A percentile compares a stretch with the other conserved stretches of the same genome.
These are phyloP conservation scores for Bonnemaisonia californica DNA, from an alignment of 31 red algal genomes.

Conservation along the genomic window DNA sequence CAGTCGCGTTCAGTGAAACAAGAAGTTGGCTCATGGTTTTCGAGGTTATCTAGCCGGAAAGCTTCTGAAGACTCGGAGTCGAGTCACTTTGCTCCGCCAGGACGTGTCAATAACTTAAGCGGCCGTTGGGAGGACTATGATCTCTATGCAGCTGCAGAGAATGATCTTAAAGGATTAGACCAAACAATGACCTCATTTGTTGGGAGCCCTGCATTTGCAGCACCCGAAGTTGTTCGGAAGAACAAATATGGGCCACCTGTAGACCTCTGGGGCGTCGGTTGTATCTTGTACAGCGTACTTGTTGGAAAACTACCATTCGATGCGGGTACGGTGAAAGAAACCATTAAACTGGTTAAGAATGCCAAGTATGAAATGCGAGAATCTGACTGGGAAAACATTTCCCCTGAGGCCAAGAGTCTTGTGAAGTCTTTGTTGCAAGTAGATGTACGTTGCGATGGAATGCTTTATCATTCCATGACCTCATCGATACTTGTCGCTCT, in stretches of 20 bases:
- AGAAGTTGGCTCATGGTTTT: too few relatives aligned
- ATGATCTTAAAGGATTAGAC: conserved; percentile 4
- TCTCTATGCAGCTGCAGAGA: conserved; percentile 12
- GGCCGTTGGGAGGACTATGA: conserved; percentile 33
- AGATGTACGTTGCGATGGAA: background rate
- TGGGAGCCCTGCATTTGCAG: conserved; percentile 37
- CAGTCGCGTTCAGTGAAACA: background rate
- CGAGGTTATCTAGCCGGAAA: too few relatives aligned
- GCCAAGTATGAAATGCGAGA: conserved; percentile 15
- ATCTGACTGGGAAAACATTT: conserved; percentile 18
- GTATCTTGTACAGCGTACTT: conserved; percentile 25
- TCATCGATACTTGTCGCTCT: background rate
- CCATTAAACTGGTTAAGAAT: background rate
- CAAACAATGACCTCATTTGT: conserved; percentile 26
- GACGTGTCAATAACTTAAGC: background rate
- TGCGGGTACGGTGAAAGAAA: background rate
- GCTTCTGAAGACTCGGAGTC: too few relatives aligned
- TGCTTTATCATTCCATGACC: too few relatives aligned
- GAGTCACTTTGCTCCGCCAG: too few relatives aligned
- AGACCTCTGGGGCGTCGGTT: conserved; percentile 25
- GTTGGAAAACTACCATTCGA: conserved; percentile 27
- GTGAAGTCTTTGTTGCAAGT: conserved; percentile 17
- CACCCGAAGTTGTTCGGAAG: conserved; percentile 13
- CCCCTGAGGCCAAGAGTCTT: conserved; percentile 32
- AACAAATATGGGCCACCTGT: conserved; percentile 20